Percentiles rank a stretch among this genome's conserved stretches.
Conservation (phyloP, 2,329 filamentous ascomycete genomes). For the Exophiala lecanii-corni region DNA sequence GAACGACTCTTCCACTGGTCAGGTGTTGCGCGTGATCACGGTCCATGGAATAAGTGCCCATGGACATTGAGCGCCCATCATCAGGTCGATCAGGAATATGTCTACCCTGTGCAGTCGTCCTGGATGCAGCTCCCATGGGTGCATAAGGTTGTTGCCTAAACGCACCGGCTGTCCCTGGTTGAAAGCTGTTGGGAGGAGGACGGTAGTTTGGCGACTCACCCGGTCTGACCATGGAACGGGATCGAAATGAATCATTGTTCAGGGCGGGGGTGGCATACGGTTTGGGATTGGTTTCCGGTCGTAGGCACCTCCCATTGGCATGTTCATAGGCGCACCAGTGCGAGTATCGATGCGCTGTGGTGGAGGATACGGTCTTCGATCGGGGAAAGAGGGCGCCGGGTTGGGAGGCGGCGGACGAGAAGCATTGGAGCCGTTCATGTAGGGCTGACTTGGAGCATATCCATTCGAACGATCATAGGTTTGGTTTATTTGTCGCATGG, state of each 20-base stretch:
- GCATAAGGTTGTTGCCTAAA: constrained; percentile 76
- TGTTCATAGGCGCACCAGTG: constrained; percentile 39
- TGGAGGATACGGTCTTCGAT: constrained; percentile 66
- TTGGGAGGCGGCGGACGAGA: constrained; percentile 41
- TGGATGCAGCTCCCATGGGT: constrained; percentile 44
- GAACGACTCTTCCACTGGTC: constrained; percentile 88
- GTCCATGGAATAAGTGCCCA: constrained; percentile 74
- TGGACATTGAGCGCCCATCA: constrained; percentile 93
- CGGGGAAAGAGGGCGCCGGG: constrained; percentile 57
- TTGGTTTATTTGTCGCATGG: constrained; percentile 42
- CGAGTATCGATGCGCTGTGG: constrained; percentile 66
- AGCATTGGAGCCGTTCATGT: constrained; percentile 20
- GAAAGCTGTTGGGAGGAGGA: constrained; percentile 57
- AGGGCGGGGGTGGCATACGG: constrained; percentile 62
- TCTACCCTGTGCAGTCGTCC: constrained; percentile 86
- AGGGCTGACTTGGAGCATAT: constrained; percentile 34
- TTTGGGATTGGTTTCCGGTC: constrained; percentile 56
- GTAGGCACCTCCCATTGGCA: constrained; percentile 43
- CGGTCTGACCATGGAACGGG: constrained; percentile 83
- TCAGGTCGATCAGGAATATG: constrained; percentile 87
- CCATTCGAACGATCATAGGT: constrained; percentile 42
- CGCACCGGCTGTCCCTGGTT: constrained; percentile 65
- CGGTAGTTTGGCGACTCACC: constrained; percentile 67
- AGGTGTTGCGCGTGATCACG: constrained; percentile 72
- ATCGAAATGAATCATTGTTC: constrained; percentile 80